Conservation (phyloP, 2,329 filamentous ascomycete genomes). For the Arthrobotrys sphaeroides region DNA sequence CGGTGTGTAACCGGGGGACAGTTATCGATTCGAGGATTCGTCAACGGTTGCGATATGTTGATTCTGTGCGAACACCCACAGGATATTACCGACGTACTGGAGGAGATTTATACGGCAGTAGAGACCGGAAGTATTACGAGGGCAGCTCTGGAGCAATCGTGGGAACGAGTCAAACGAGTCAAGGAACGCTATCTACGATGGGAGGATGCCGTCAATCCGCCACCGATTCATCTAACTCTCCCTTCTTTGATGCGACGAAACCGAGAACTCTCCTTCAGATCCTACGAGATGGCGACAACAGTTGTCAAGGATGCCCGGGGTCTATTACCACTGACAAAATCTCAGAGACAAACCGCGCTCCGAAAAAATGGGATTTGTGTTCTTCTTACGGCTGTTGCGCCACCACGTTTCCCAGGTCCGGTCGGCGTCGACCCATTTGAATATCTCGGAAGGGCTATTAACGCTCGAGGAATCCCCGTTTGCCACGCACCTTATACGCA, state of each 20-base stretch:
- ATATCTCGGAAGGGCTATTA: slow-evolving; percentile 72
- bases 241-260: slow-evolving; percentile 85
- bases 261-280: slow-evolving; percentile 79
- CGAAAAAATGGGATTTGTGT: slow-evolving; percentile 59
- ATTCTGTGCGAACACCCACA: slow-evolving; percentile 49
- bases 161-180: slow-evolving; percentile 79
- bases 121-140: slow-evolving; percentile 89
- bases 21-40: slow-evolving; percentile 40
- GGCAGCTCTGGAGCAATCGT: slow-evolving; percentile 79
- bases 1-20: slow-evolving; percentile 18
- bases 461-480: slow-evolving; percentile 69
- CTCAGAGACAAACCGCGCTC: slow-evolving; percentile 47
- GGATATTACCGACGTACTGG: slow-evolving; percentile 60
- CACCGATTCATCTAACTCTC: slow-evolving; percentile 73
- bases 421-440: slow-evolving; percentile 74
- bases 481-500: slow-evolving; percentile 78
- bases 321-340: slow-evolving; percentile 73
- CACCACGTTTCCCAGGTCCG: slow-evolving; percentile 63
- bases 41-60: slow-evolving; percentile 52
- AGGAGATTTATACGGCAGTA: slow-evolving; percentile 87
- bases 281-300: slow-evolving; percentile 92
- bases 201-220: slow-evolving; percentile 86
- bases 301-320: slow-evolving; percentile 90
- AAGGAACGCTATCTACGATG: slow-evolving; percentile 89
- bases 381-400: slow-evolving; percentile 69